These are phyloP conservation scores for Helicostylum pulchrum DNA, from an alignment of 192 early-diverging fungal species.

Conservation along the genomic window DNA sequence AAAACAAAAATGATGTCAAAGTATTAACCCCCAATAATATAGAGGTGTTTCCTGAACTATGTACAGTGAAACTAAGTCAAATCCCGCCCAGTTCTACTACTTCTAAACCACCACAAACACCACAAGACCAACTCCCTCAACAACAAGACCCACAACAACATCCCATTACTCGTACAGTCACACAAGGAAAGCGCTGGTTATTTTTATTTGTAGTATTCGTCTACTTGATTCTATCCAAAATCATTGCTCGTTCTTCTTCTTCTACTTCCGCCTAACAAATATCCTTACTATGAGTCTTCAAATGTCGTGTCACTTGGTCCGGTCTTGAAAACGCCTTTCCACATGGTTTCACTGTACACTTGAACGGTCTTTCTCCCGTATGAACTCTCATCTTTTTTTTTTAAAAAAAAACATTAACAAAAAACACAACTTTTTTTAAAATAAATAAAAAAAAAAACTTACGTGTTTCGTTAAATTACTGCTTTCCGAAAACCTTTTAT, in stretches of 20 bases:
- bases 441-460: slow-evolving; percentile 8
- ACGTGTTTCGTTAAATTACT: slow-evolving; percentile 56
- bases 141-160: slow-evolving; percentile 25
- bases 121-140: slow-evolving; percentile 26
- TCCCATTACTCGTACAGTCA: slow-evolving; percentile 35
- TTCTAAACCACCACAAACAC: slow-evolving; percentile 6
- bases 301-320: slow-evolving; percentile 43
- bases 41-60: slow-evolving; percentile 87
- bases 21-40: background rate
- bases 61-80: slow-evolving; percentile 44
- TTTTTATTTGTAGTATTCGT: slow-evolving; percentile 55
- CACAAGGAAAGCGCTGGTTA: slow-evolving; percentile 56
- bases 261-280: too few relatives aligned
- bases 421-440: too few relatives aligned
- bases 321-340: slow-evolving; percentile 51
- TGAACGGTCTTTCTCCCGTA: slow-evolving; percentile 68
- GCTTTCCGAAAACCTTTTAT: slow-evolving; percentile 54
- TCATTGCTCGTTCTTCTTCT: slow-evolving; percentile 37
- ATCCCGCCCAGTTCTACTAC: background rate
- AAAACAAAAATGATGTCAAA: background rate
- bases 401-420: too few relatives aligned
- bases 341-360: slow-evolving; percentile 50
- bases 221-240: slow-evolving; percentile 53
- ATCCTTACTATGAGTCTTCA: slow-evolving; percentile 18
- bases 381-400: slow-evolving; percentile 59